phyloP scores from a whole-genome alignment of 1,284 basidiomycete genomes.

The Ustilago nuda region DNA sequence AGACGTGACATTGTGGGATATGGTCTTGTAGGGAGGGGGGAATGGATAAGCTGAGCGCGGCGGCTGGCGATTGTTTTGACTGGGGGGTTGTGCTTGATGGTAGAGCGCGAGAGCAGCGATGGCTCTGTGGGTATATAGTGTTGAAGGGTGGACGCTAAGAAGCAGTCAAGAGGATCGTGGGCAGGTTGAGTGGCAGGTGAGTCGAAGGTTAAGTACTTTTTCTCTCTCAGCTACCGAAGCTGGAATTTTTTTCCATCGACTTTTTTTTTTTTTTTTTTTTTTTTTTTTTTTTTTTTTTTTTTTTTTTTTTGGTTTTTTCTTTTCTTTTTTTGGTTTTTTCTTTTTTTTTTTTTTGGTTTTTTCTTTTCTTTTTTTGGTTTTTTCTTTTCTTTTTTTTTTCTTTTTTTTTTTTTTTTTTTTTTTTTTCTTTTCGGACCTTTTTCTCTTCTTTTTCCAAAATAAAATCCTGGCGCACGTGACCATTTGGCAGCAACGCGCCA shows the following conservation, averaged over 20 bases:
- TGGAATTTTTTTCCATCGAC: conserved; percentile 7
- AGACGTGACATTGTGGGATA: conserved; percentile 78
- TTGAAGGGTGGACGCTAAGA: conserved; percentile 30
- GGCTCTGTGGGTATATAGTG: conserved; percentile 31
- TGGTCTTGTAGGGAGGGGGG: background rate
- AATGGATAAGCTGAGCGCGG: background rate
- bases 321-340: no score
- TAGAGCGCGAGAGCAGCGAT: background rate
- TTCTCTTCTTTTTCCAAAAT: background rate
- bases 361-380: no score
- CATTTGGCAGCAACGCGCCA: conserved; percentile 20
- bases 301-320: no score
- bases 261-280: conserved; percentile 6
- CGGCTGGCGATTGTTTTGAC: background rate
- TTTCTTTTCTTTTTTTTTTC: background rate
- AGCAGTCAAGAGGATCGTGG: conserved; percentile 26
- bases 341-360: conserved; percentile 1
- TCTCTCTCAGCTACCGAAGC: background rate
- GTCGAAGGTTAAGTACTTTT: conserved; percentile 9
- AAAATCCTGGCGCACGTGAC: conserved; percentile 31
- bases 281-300: no score
- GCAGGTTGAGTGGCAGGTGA: background rate
- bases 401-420: conserved; percentile 7
- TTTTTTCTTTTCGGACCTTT: background rate
- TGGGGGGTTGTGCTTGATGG: background rate